Percentiles rank a stretch among this genome's conserved stretches.
phyloP scores from a whole-genome alignment of 495 filamentous ascomycete species.

The Trichoderma asperelloides region DNA sequence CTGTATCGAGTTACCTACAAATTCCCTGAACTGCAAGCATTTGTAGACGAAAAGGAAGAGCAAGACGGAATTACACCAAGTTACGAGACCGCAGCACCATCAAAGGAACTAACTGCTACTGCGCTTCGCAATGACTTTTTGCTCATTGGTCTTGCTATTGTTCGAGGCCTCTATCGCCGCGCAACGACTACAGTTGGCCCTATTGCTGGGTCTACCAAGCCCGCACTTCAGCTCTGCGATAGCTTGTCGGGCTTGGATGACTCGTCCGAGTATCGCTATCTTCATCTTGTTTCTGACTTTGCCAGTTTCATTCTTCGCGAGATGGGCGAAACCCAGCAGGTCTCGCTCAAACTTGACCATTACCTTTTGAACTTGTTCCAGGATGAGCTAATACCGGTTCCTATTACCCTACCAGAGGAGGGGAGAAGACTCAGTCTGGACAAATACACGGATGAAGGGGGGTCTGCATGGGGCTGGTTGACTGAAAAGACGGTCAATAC shows the following conservation, averaged over 20 bases:
- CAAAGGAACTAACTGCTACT: neutral
- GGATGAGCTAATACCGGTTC: neutral
- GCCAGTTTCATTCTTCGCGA: slow-evolving; percentile 7
- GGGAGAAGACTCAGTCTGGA: neutral
- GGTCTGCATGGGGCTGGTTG: neutral
- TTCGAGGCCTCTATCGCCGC: neutral
- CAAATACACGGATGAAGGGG: neutral
- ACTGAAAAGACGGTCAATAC: slow-evolving; percentile 12
- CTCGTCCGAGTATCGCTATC: neutral
- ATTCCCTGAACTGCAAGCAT: neutral
- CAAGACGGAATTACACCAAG: neutral
- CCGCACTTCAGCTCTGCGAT: neutral
- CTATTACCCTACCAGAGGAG: neutral
- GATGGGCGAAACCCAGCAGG: slow-evolving; percentile 1
- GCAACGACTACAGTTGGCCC: neutral
- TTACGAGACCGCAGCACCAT: neutral
- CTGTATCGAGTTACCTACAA: neutral
- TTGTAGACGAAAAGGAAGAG: neutral
- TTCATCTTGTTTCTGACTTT: neutral
- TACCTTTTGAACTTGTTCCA: slow-evolving; percentile 8
- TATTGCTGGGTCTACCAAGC: neutral
- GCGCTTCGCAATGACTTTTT: slow-evolving; percentile 4
- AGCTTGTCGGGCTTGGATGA: neutral
- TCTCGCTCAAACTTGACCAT: neutral
- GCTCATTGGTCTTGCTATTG: slow-evolving; percentile 3